These are phyloP conservation scores for Lactifluus subvellereus DNA, from an alignment of 768 basidiomycete genomes.

Conservation along the genomic window DNA sequence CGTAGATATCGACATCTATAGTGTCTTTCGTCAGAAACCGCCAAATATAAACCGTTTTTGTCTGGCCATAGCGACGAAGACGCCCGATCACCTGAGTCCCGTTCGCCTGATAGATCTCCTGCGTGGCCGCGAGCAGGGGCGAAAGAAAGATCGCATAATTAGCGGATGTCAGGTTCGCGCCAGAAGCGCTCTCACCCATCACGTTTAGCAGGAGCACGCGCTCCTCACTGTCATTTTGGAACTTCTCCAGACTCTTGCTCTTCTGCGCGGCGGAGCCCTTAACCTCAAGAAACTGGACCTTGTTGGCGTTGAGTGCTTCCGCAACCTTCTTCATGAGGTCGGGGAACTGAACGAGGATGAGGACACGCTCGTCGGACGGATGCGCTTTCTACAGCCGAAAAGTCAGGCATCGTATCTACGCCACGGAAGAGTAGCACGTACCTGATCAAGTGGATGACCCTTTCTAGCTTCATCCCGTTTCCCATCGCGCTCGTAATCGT, in stretches of 20 bases:
- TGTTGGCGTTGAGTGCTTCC: slow-evolving; percentile 67
- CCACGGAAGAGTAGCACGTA: slow-evolving; percentile 34
- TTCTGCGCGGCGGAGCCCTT: slow-evolving; percentile 68
- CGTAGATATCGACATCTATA: slow-evolving; percentile 81
- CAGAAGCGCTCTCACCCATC: slow-evolving; percentile 93
- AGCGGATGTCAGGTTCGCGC: slow-evolving; percentile 86
- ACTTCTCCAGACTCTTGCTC: slow-evolving; percentile 78
- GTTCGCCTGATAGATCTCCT: slow-evolving; percentile 80
- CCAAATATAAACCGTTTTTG: slow-evolving; percentile 74
- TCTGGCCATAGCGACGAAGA: slow-evolving; percentile 77
- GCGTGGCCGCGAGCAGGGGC: slow-evolving; percentile 74
- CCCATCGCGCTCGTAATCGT: slow-evolving; percentile 69
- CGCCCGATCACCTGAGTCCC: slow-evolving; percentile 83
- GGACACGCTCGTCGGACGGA: slow-evolving; percentile 73
- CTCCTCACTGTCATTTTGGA: slow-evolving; percentile 75
- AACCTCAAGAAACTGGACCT: slow-evolving; percentile 75
- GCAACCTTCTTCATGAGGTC: slow-evolving; percentile 90
- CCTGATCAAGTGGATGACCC: slow-evolving; percentile 71
- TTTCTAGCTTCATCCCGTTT: slow-evolving; percentile 73
- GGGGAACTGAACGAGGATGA: slow-evolving; percentile 94
- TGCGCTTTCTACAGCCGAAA: slow-evolving; percentile 43
- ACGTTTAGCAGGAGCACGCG: slow-evolving; percentile 84
- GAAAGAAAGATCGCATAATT: slow-evolving; percentile 95
- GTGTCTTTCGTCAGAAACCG: slow-evolving; percentile 81
- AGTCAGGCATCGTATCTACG: neutral